phyloP scores from a whole-genome alignment of 2,329 filamentous ascomycete genomes.

The Phyllachora maydis region DNA sequence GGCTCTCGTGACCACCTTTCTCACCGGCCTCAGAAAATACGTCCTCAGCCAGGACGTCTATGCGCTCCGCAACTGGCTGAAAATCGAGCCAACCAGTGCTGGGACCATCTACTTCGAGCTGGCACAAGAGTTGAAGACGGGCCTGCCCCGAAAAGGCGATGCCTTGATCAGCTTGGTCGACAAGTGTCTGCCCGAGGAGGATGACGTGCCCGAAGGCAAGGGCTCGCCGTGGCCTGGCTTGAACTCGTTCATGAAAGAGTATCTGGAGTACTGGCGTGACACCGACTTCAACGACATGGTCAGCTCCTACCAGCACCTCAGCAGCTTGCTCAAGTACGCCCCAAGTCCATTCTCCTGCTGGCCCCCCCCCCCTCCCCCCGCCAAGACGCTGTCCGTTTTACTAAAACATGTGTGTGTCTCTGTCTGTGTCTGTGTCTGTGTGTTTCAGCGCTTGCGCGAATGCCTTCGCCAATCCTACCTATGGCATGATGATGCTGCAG shows the following conservation, averaged over 20 bases:
- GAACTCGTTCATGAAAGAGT: conserved; percentile 59
- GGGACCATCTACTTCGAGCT: conserved; percentile 47
- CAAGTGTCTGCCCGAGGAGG: conserved; percentile 39
- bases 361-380: not conserved
- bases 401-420: too few species aligned
- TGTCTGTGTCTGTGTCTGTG: too few species aligned
- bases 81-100: conserved; percentile 55
- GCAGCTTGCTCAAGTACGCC: conserved; percentile 52
- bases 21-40: conserved; percentile 39
- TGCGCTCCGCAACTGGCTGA: conserved; percentile 47
- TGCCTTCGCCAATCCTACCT: conserved; percentile 58
- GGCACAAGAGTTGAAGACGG: conserved; percentile 40
- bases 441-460: conserved; percentile 54
- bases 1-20: too few species aligned
- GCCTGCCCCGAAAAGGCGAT: conserved; percentile 17
- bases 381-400: too few species aligned
- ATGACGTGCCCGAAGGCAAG: conserved; percentile 40
- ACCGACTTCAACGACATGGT: conserved; percentile 58
- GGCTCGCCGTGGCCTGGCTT: conserved; percentile 58
- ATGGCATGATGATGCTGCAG: conserved; percentile 64
- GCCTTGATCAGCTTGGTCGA: conserved; percentile 44
- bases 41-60: conserved; percentile 42
- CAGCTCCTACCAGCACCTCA: conserved; percentile 55
- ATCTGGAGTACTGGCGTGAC: conserved; percentile 63
- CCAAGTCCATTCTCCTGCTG: too few species aligned